Evolutionary conservation across 768 basidiomycete genomes (phyloP).

Genomic region (Leucocoprinus leucothites): DNA sequence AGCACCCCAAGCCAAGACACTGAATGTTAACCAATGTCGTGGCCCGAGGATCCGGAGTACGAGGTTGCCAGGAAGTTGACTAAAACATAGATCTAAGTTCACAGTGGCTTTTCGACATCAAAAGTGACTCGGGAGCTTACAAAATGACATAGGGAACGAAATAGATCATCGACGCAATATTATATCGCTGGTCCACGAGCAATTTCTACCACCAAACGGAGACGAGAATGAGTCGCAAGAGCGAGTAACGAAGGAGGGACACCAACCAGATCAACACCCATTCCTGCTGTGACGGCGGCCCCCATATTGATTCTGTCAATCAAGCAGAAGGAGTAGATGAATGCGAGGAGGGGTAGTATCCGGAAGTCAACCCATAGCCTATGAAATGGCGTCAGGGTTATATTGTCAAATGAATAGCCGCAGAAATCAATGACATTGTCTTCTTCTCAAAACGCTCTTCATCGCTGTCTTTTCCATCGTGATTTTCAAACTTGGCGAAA

Average conservation of each 20-base stretch:
- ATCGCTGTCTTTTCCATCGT: background rate
- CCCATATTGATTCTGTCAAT: constrained; percentile 44
- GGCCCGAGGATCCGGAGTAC: constrained; percentile 40
- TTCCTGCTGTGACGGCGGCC: constrained; percentile 40
- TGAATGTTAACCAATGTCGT: constrained; percentile 41
- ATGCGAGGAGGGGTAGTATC: constrained; percentile 37
- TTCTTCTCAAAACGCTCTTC: constrained; percentile 28
- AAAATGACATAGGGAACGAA: constrained; percentile 44
- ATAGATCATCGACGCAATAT: constrained; percentile 39
- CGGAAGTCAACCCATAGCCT: constrained; percentile 42
- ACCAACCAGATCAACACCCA: constrained; percentile 36
- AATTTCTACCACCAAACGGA: constrained; percentile 22
- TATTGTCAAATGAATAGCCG: background rate
- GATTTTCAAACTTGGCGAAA: constrained; percentile 3
- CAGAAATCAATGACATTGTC: constrained; percentile 28
- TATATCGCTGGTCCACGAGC: constrained; percentile 33
- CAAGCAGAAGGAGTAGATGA: constrained; percentile 39
- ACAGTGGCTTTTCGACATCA: background rate
- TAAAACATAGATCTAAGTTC: constrained; percentile 16
- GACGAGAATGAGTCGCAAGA: background rate
- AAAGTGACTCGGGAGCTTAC: constrained; percentile 21
- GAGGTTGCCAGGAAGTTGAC: constrained; percentile 45
- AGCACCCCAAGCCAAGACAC: constrained; percentile 39
- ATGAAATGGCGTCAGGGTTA: background rate
- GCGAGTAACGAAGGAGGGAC: background rate